Evolutionary conservation across 2,329 filamentous ascomycete species (phyloP).

Genomic region (Trichoderma koningii): DNA sequence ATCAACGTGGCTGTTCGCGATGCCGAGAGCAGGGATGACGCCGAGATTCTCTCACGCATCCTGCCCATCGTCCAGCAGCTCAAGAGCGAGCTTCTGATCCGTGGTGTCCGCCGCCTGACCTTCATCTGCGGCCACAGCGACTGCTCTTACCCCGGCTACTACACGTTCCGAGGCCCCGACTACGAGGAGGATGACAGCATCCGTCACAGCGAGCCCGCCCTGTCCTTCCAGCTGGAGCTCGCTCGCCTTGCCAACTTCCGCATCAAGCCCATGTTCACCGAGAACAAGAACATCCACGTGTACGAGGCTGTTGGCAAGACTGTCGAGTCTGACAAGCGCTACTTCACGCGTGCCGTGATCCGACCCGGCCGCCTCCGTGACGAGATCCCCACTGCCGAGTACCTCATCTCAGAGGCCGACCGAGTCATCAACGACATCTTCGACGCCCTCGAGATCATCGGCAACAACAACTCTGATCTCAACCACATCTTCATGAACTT

Average conservation of each 20-base stretch:
- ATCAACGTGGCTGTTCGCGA: slow-evolving; percentile 91
- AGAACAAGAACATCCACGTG: slow-evolving; percentile 98
- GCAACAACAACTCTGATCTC: slow-evolving; percentile 98
- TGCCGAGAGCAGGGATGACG: slow-evolving; percentile 79
- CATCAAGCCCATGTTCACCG: slow-evolving; percentile 97
- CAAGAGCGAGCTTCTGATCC: slow-evolving; percentile 80
- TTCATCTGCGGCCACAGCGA: slow-evolving; percentile 96
- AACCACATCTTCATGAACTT: slow-evolving; percentile 99
- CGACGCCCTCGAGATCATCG: slow-evolving; percentile 96
- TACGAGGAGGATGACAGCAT: slow-evolving; percentile 94
- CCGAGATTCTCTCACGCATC: slow-evolving; percentile 76
- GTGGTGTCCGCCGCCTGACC: slow-evolving; percentile 83
- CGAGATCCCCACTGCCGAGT: slow-evolving; percentile 97
- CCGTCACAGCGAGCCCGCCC: slow-evolving; percentile 91
- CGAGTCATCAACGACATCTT: slow-evolving; percentile 97
- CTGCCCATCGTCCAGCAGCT: slow-evolving; percentile 72
- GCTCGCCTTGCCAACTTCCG: slow-evolving; percentile 93
- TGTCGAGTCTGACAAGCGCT: slow-evolving; percentile 94
- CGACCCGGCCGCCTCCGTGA: slow-evolving; percentile 91
- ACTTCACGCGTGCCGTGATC: slow-evolving; percentile 96
- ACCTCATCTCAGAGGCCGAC: slow-evolving; percentile 95
- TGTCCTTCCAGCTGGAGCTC: slow-evolving; percentile 98
- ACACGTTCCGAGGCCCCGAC: slow-evolving; percentile 90
- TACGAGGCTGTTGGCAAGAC: slow-evolving; percentile 96
- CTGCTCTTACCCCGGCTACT: slow-evolving; percentile 94